Percentiles rank a stretch among this genome's conserved stretches.
Conservation (phyloP, 2,329 filamentous ascomycete genomes). For the Pseudogymnoascus sp. region DNA sequence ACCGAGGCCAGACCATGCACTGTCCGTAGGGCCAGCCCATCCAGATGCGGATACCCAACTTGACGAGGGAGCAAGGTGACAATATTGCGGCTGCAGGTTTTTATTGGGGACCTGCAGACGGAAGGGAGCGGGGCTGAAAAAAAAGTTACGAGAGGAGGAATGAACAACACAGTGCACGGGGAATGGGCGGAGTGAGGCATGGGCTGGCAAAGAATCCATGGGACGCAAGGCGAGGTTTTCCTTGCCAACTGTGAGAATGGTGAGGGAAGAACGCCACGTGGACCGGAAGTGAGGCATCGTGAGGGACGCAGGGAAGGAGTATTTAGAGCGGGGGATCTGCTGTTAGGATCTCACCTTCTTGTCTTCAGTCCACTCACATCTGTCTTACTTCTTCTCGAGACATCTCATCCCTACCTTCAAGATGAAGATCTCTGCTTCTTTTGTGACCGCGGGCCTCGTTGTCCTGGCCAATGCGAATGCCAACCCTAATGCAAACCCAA, state of each 20-base stretch:
- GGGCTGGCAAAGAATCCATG: background rate
- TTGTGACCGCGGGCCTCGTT: background rate
- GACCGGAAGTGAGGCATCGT: background rate
- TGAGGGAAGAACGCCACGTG: background rate
- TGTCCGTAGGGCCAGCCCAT: background rate
- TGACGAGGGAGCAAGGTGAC: background rate
- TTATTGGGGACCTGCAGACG: conserved; percentile 7
- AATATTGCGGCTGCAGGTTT: background rate
- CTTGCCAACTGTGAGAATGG: background rate
- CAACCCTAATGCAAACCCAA: background rate
- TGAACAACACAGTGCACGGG: background rate
- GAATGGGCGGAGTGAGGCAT: background rate
- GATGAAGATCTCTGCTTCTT: conserved; percentile 4
- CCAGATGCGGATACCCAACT: background rate
- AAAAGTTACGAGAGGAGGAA: background rate
- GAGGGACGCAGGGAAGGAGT: background rate
- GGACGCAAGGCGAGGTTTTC: background rate
- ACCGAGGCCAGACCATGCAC: background rate
- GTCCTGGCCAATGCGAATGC: background rate
- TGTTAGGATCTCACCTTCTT: background rate
- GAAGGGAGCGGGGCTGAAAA: background rate
- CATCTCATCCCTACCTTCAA: conserved; percentile 1
- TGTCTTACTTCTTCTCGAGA: background rate
- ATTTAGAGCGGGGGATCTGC: conserved; percentile 7
- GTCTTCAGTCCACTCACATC: background rate